These are phyloP conservation scores for Erythrophleum ivorense DNA, from an alignment of 331 rosid species.

Conservation along the genomic window DNA sequence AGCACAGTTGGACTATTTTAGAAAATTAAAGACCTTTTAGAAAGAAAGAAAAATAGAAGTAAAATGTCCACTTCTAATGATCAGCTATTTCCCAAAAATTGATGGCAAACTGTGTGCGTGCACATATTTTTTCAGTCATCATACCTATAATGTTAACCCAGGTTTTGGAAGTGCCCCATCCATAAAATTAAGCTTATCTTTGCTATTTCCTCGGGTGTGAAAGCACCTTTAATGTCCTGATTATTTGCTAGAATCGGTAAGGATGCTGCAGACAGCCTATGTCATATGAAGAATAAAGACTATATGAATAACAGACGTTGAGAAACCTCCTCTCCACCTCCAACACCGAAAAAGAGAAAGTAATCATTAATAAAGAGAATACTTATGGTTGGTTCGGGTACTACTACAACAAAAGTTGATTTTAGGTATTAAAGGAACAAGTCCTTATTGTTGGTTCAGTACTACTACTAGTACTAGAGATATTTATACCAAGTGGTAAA, in stretches of 20 bases:
- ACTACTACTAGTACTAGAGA: not conserved
- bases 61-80: no score
- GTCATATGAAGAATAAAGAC: conserved; percentile 30
- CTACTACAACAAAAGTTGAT: no score
- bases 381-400: not conserved
- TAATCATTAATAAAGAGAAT: not conserved
- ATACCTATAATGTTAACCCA: not conserved
- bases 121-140: not conserved
- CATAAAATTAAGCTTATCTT: conserved; percentile 45
- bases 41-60: no score
- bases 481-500: not conserved
- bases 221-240: conserved; percentile 79
- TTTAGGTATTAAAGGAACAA: no score
- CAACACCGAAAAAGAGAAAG: no score
- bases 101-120: not conserved
- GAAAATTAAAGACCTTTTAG: no score
- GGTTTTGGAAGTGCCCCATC: not conserved
- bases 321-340: no score
- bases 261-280: conserved; percentile 77
- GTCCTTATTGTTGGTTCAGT: not conserved
- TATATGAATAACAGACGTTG: not conserved
- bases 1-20: no score
- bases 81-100: no score
- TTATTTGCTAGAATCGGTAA: conserved; percentile 79
- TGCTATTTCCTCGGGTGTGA: conserved; percentile 35